phyloP scores from a whole-genome alignment of 78 protist genomes.

The Chrysochromulina parva region DNA sequence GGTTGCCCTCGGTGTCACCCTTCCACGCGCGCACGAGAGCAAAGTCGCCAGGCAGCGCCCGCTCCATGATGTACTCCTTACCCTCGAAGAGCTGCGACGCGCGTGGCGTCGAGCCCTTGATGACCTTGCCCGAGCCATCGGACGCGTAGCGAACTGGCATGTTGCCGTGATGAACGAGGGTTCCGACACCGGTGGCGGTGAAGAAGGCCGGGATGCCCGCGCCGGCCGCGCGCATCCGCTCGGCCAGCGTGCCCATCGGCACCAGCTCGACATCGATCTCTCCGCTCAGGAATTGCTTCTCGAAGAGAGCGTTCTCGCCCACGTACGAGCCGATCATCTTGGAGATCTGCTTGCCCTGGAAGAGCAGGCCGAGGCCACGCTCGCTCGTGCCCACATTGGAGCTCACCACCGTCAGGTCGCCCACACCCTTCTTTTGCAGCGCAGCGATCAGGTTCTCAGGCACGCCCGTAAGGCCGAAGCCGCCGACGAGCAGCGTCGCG shows the following conservation, averaged over 20 bases:
- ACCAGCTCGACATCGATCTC: conserved; percentile 92
- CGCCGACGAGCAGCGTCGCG: conserved; percentile 75
- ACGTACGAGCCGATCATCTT: conserved; percentile 93
- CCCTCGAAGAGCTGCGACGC: too few relatives aligned
- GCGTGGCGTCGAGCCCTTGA: too few relatives aligned
- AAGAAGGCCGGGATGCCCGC: conserved; percentile 98
- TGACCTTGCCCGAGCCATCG: neutral
- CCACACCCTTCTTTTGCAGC: conserved; percentile 58
- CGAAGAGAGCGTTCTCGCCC: conserved; percentile 92
- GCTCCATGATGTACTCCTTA: too few relatives aligned
- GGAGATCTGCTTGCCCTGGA: conserved; percentile 68
- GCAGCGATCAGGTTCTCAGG: conserved; percentile 72
- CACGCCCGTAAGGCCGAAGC: conserved; percentile 89
- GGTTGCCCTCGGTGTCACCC: conserved; percentile 90
- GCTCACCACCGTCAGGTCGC: conserved; percentile 81
- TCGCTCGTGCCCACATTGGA: conserved; percentile 91
- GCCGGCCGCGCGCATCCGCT: conserved; percentile 94
- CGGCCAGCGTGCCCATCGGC: conserved; percentile 96
- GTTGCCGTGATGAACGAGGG: neutral
- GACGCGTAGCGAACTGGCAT: neutral
- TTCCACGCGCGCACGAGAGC: conserved; percentile 89
- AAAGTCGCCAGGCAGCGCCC: conserved; percentile 85
- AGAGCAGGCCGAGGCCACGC: conserved; percentile 88
- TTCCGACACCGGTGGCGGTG: conserved; percentile 93
- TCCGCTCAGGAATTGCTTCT: conserved; percentile 84